Base-by-base conservation (phyloP, 352 stramenopile genomes). In the Pythium volutum region DNA sequence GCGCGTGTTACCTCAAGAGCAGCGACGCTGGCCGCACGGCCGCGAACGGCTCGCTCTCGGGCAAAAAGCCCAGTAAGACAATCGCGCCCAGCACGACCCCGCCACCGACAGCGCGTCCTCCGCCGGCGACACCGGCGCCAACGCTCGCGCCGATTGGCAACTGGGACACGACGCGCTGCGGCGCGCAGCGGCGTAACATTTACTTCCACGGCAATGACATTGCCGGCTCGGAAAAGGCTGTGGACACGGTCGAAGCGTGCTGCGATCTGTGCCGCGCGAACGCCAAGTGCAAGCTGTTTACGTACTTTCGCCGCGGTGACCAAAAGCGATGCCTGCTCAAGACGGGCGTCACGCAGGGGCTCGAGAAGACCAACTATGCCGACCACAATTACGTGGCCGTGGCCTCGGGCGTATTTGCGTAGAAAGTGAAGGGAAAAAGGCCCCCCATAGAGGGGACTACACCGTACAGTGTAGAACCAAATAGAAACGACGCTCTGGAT, bases 361-460 rank as follows among this genome's bases (percentile, higher is more conserved):
- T 38, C 15, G 48, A 69, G 62, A 69, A 66, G 46, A 66, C 56
- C 42, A 65, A 62, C 42, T 70, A 70, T 20, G 63, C 26, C 20
- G 51, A 46, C 36, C 39, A 23, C 20, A 7, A 20, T 2, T 45
- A 41, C 7, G 46, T 57, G 16, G 26, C 41, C 16, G 49, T 59
- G 18, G 59, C 50, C 6, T 60, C 51, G 5, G 51, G 59, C 16
- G 29, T 55, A 22, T 60, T 66, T 16, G 39, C 27, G 48, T 64
- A 45, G 12, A 43, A 15, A 42, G 16, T 20, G 36, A 22, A n/a
- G n/a, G n/a, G n/a, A n/a, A n/a, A n/a, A n/a, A n/a, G n/a, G n/a
- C n/a, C n/a, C n/a, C n/a, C n/a, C n/a, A n/a, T n/a, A n/a, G n/a
- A n/a, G n/a, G n/a, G n/a, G n/a, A n/a, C n/a, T n/a, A n/a, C n/a